Evolutionary conservation across 2,329 filamentous ascomycete species (phyloP), one percentile per base, ranked within the genome.

Genomic region (Neurospora sp.): DNA sequence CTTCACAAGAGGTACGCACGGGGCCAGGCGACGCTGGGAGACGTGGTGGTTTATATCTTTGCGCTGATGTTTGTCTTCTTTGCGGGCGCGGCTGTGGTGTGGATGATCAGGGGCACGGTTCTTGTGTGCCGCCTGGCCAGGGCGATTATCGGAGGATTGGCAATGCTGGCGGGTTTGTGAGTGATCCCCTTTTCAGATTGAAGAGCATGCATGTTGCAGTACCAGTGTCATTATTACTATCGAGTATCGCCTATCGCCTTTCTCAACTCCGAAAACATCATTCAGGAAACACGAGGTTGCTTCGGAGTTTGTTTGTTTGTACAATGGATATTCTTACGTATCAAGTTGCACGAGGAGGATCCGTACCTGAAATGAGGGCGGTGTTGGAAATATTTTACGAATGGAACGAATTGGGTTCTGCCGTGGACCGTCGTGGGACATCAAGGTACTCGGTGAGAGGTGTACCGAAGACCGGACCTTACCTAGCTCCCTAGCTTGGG

Each of bases 1-100:
- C 76, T 80, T 69, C 80, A 81, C 38, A 68, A 68, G 43, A 70
- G 77, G 68, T 73, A 78, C 15, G 72, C 74, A 36, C 68, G 66
- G 33, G 73, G 75, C 4, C 66, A 69, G 43, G 71, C 77, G 42
- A 78, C 76, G 1, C 73, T 73, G 69, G 68, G 73, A 1, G 79
- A 80, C 71, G 71, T 70, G 4, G 69, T 67, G 1, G 70, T 78
- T 2, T 76, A 76, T 42, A 36, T 75, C 2, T 71, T 78, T n/a
- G 78, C 78, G 1, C 70, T 73, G 6, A 66, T 76, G 36, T 79
- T 79, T 68, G 66, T 77, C 42, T 68, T 78, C 66, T 36, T 73
- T 8, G 66, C 67, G 4, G 17, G 73, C 17, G 66, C 75, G 66
- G 68, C 67, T 1, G 74, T 70, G 6, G 71, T 75, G 42, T 78